phyloP scores from a whole-genome alignment of 1,139 yeast genomes.

The Yamadazyma atmosphaerica region DNA sequence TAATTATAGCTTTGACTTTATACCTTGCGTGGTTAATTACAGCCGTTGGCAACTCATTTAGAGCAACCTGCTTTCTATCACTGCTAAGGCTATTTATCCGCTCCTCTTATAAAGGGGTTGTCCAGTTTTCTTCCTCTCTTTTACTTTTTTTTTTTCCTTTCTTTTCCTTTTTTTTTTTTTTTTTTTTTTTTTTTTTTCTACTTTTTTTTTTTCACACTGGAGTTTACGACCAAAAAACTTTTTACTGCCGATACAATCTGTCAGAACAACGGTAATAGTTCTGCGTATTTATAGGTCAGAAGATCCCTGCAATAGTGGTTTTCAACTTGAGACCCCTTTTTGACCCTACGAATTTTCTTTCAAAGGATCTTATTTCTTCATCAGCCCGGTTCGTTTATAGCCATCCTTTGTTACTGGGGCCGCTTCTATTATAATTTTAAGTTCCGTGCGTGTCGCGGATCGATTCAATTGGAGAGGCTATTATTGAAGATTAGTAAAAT shows the following conservation, averaged over 20 bases:
- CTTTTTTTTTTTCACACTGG: not conserved
- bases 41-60: not conserved
- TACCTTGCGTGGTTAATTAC: not conserved
- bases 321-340: no score
- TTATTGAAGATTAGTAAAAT: no score
- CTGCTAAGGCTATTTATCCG: no score
- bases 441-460: no score
- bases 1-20: not conserved
- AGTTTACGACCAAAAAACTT: constrained; percentile 1
- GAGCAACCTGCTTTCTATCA: no score
- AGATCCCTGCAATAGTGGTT: no score
- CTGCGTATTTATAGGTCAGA: not conserved
- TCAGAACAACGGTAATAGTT: not conserved
- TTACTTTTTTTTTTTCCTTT: not conserved
- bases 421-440: no score
- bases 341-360: no score
- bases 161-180: not conserved
- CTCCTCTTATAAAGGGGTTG: not conserved
- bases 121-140: not conserved
- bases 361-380: no score
- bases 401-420: no score
- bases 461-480: no score
- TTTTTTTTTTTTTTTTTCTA: not conserved
- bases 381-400: no score
- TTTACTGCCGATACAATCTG: not conserved